Percentiles rank a stretch among this genome's conserved stretches.
Evolutionary conservation across 768 basidiomycete species (phyloP).

Genomic region (Pisolithus microcarpus): DNA sequence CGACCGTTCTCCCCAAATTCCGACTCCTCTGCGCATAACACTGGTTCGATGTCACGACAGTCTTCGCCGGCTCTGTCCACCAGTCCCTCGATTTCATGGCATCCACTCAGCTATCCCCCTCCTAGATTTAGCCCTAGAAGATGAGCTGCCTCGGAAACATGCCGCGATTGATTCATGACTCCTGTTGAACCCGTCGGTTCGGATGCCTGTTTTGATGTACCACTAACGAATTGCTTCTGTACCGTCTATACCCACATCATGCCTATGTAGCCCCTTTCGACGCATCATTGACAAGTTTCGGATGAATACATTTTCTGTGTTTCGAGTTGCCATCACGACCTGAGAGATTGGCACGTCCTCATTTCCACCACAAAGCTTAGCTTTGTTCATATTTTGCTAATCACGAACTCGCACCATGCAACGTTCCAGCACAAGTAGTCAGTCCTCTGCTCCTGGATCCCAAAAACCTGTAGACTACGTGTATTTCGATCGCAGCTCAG

Average conservation of each 20-base stretch:
- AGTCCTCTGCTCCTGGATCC: neutral
- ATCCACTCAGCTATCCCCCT: neutral
- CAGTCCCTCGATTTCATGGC: constrained; percentile 1
- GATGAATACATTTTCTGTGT: neutral
- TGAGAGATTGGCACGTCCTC: neutral
- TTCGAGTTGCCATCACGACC: constrained; percentile 1
- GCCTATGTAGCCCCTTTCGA: neutral
- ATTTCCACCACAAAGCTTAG: too few species aligned
- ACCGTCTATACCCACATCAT: neutral
- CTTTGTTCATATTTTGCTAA: neutral
- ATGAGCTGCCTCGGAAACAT: constrained; percentile 19
- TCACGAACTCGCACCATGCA: neutral
- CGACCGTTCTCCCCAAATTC: constrained; percentile 5
- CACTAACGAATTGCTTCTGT: neutral
- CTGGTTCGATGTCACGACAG: constrained; percentile 1
- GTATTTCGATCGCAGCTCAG: constrained; percentile 79
- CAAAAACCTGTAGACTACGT: constrained; percentile 66
- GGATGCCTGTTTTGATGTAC: neutral
- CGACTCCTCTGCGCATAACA: neutral
- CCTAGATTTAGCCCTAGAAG: constrained; percentile 8
- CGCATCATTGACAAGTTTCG: neutral
- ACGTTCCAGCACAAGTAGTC: neutral
- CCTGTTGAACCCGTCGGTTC: neutral
- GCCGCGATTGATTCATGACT: neutral
- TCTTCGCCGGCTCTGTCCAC: neutral